These are phyloP conservation scores for Silene uniflora DNA, from an alignment of 148 eudicot species.

Conservation along the genomic window DNA sequence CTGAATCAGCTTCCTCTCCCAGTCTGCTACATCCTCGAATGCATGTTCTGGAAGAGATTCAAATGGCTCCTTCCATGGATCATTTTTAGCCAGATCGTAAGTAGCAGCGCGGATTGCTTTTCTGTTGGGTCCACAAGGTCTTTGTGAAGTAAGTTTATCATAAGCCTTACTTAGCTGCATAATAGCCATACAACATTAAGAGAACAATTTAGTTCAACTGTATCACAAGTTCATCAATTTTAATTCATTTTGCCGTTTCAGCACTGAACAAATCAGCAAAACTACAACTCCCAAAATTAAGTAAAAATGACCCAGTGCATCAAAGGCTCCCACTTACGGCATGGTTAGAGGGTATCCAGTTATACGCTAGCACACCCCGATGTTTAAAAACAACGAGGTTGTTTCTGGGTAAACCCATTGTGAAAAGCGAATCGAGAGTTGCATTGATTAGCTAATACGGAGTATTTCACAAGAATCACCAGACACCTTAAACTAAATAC, in stretches of 20 bases:
- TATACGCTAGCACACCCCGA: neutral
- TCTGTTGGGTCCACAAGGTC: conserved; percentile 93
- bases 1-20: conserved; percentile 84
- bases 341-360: neutral
- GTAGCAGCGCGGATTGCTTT: conserved; percentile 85
- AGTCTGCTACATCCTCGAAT: conserved; percentile 67
- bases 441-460: neutral
- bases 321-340: neutral
- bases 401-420: neutral
- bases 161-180: conserved; percentile 67
- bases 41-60: conserved; percentile 76
- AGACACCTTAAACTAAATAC: neutral
- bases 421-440: neutral
- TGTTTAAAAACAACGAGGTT: neutral
- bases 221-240: neutral
- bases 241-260: neutral
- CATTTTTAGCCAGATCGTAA: conserved; percentile 80
- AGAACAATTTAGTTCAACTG: neutral
- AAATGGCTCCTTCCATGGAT: conserved; percentile 73
- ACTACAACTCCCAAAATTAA: neutral
- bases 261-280: neutral
- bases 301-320: neutral
- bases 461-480: neutral
- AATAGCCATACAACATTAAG: neutral
- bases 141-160: conserved; percentile 53